These are phyloP conservation scores for Dittrichia graveolens DNA, from an alignment of 129 eudicot species.

Conservation along the genomic window DNA sequence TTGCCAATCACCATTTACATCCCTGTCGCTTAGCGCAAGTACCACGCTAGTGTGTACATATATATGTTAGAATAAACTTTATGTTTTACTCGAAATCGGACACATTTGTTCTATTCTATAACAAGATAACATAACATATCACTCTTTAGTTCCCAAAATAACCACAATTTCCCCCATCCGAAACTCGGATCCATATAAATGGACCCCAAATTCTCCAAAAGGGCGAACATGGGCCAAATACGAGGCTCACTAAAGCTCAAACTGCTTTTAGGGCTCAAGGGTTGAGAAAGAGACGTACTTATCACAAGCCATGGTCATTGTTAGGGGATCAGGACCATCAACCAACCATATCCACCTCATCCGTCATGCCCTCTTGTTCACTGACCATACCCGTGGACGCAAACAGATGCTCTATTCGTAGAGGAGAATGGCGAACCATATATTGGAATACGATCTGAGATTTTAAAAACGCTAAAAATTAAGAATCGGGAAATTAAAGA, in stretches of 20 bases:
- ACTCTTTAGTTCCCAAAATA: neutral
- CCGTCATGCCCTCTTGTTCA: constrained; percentile 41
- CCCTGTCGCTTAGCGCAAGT: too few relatives aligned
- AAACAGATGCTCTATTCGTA: constrained; percentile 67
- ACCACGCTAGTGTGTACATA: too few relatives aligned
- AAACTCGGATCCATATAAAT: too few relatives aligned
- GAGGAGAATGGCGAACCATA: constrained; percentile 83
- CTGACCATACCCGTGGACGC: constrained; percentile 50
- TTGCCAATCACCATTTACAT: too few relatives aligned
- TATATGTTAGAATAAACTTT: too few relatives aligned
- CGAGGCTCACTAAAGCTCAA: too few relatives aligned
- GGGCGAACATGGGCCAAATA: neutral
- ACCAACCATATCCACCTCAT: constrained; percentile 70
- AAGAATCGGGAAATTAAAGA: too few relatives aligned
- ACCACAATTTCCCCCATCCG: neutral
- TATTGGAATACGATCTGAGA: constrained; percentile 83
- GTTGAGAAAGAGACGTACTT: neutral
- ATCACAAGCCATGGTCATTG: neutral
- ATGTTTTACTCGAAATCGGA: too few relatives aligned
- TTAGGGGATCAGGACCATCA: constrained; percentile 32
- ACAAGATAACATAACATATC: constrained; percentile 2
- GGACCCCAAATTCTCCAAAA: too few relatives aligned
- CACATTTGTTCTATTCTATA: constrained; percentile 1
- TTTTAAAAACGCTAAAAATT: neutral
- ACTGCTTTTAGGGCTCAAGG: neutral